Percentiles rank a stretch among this genome's conserved stretches.
phyloP scores from a whole-genome alignment of 1,284 basidiomycete species.

The Leccinum pallidistipes region DNA sequence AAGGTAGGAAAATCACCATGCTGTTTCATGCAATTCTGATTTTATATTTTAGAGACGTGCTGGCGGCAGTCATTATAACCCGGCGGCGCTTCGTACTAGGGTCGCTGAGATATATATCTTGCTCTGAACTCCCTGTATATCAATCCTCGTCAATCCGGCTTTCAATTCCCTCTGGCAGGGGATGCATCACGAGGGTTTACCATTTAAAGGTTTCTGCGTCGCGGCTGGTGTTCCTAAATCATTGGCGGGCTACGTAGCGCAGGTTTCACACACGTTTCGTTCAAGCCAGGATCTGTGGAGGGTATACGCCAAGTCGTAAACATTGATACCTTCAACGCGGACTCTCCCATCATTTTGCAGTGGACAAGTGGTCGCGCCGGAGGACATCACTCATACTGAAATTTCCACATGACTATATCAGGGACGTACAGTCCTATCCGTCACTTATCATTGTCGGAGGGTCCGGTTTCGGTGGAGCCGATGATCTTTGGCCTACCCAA shows the following conservation, averaged over 20 bases:
- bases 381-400: slow-evolving; percentile 97
- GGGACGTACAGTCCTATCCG: slow-evolving; percentile 90
- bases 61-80: slow-evolving; percentile 96
- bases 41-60: slow-evolving; percentile 71
- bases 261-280: slow-evolving; percentile 93
- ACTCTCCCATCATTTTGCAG: slow-evolving; percentile 96
- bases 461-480: slow-evolving; percentile 95
- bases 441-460: slow-evolving; percentile 90
- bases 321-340: slow-evolving; percentile 92
- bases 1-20: slow-evolving; percentile 50
- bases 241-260: slow-evolving; percentile 74
- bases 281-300: slow-evolving; percentile 97
- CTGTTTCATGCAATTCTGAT: slow-evolving; percentile 12
- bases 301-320: slow-evolving; percentile 97
- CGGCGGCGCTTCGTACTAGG: slow-evolving; percentile 84
- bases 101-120: slow-evolving; percentile 86
- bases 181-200: slow-evolving; percentile 93
- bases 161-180: slow-evolving; percentile 97
- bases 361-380: slow-evolving; percentile 99
- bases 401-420: slow-evolving; percentile 96
- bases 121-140: slow-evolving; percentile 97
- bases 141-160: slow-evolving; percentile 95
- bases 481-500: slow-evolving; percentile 98
- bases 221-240: slow-evolving; percentile 95
- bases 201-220: slow-evolving; percentile 97